Base-by-base conservation (phyloP, 768 basidiomycete genomes). In the Suillus americanus region DNA sequence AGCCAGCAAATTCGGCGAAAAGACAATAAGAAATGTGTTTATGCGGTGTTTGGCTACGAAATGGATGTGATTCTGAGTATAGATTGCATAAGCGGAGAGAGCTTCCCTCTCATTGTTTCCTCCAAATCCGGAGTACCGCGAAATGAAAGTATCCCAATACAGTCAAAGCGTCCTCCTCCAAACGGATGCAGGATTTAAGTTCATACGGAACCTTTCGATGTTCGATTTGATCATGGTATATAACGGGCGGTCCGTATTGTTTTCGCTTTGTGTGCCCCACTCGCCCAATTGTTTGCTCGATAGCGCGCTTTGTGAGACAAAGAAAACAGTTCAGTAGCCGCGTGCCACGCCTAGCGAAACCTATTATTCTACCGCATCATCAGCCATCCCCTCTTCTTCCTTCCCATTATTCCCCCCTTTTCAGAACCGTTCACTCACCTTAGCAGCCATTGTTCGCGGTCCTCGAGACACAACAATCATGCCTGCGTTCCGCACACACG, bases 401-500 rank as follows among this genome's bases (percentile, higher is more conserved):
- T 66, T 73, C 75, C 73, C 75, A 75, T 71, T 73, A 75, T 72
- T 67, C 69, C 64, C 73, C 70, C 76, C 68, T 68, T 71, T 68
- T 72, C 68, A 71, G 71, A 74, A 77, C 77, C 75, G 75, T 69
- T 67, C 70, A 75, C 73, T 70, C 76, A 65, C 70, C 72, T 45
- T 59, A 60, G 75, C 74, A 72, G 74, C 67, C 67, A 69, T 74
- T 79, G 72, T 78, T 74, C 72, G 38, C 37, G 69, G 65, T 69
- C 73, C 65, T 38, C 62, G 51, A 65, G 64, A 60, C 63, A 48
- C 72, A 72, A 76, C 80, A 77, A 86, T 84, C 83, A 91, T 91
- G 90, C 90, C 90, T 77, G 89, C 89, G 60, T 81, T 86, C 73
- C 89, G 90, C 80, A 91, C 89, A 75, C 89, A 88, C 82, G 89